Base-by-base conservation (phyloP, 2,329 filamentous ascomycete genomes). In the Alternaria tenuissima region DNA sequence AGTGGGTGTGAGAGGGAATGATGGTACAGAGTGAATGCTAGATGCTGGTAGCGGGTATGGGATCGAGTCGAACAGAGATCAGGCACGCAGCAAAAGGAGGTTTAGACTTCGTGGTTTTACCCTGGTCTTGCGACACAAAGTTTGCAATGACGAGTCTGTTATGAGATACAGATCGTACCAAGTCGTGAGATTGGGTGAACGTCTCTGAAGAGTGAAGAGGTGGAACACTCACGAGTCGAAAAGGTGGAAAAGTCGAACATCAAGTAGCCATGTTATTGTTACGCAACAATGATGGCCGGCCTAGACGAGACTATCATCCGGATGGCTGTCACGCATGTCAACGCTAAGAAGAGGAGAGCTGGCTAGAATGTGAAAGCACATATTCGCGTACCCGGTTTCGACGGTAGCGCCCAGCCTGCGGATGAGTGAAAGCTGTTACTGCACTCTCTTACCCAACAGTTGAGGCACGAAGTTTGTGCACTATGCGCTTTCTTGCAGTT, bases 1-100 rank as follows among this genome's bases (percentile, higher is more conserved):
- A 79, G 47, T 79, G 76, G 76, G 62, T 65, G 2, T 70, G 32
- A 16, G 28, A 30, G 20, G 39, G 28, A 30, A 5, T 30, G 0
- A 11, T 30, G 9, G 9, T 30, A 11, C 9, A 30, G 28, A 0
- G 28, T 30, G 28, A 5, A 30, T 30, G 28, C 28, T 1, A 11
- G 28, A 30, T 1, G 28, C 28, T 30, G 8, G 9, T 30, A 30
- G 8, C 8, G 28, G 28, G 11, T 30, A 11, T 30, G 28, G 11
- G 28, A 11, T 30, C 0, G 28, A 30, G 28, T 30, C 28, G 5
- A 9, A 30, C 11, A 30, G 9, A 30, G 28, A 11, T 30, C 11
- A 11, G 2, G 11, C 28, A 11, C 28, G 1, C 28, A 12, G 16
- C 34, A 16, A n/a, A 16, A 8, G 6, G 7, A 7, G 7, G 6